Base-by-base conservation (phyloP, 192 early-diverging fungal genomes). In the Coemansia sp. region DNA sequence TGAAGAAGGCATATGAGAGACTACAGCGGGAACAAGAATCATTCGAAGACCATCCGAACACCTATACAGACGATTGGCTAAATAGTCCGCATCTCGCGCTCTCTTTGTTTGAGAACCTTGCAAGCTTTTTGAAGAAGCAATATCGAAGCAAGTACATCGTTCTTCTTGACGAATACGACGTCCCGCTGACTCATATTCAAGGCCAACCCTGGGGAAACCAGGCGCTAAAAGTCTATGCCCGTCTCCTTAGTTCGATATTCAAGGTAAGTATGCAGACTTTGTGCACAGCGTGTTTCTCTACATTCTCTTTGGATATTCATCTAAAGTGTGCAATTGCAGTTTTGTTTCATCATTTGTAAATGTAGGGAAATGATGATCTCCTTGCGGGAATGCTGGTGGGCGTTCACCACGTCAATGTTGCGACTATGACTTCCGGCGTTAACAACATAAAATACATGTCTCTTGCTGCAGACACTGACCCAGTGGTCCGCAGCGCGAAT, bases 241-340 rank as follows among this genome's bases (percentile, higher is more conserved):
- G 16, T 7, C 40, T 66, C 31, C 56, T 66, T 8, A 21, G 16
- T 35, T 7, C 6, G 15, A 66, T 66, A 51, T 66, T 66, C 64
- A 66, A 66, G 56, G 64, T 58, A 66, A 37, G 64, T 37, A 25
- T 21, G 3, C 7, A 26, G 25, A 53, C 18, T 7, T 15, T 45
- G 18, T 45, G 18, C 34, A 10, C 4, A 35, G 5, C 34, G 34
- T 35, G 34, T 7, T 35, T 35, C 4, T 10, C 4, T 35, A 35
- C 10, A 4, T 10, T 35, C 10, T 35, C 4, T 7, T 35, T 10
- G 5, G 10, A 35, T 10, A 35, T 7, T 35, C 10, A 4, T 35
- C 34, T 35, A 35, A 35, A 4, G 10, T 35, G 4, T 35, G 34
- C 10, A 35, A 4, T 35, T 4, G 4, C 34, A 7, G 34, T 10